phyloP scores from a whole-genome alignment of 2,329 filamentous ascomycete species.

The Chaetomium globosum region DNA sequence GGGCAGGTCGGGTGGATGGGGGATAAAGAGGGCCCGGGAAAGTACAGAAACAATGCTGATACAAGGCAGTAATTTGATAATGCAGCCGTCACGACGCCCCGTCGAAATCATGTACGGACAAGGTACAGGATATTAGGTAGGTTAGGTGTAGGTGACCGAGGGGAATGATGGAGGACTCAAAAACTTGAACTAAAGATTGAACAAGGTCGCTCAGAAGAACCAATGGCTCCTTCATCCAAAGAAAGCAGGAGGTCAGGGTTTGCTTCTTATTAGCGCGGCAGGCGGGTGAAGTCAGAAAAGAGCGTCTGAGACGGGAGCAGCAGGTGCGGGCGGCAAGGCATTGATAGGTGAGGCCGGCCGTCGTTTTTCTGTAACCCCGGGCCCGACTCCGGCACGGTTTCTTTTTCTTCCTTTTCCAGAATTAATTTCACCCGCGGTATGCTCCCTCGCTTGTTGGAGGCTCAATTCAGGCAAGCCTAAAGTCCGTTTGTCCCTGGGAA shows the following conservation, averaged over 20 bases:
- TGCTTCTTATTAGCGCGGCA: conserved; percentile 13
- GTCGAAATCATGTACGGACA: background rate
- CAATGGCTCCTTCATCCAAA: background rate
- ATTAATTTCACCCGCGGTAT: conserved; percentile 19
- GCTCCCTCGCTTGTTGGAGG: conserved; percentile 19
- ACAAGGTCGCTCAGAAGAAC: conserved; percentile 1
- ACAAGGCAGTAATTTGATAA: conserved; percentile 2
- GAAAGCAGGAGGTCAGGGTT: conserved; percentile 1
- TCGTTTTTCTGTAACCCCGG: conserved; percentile 5
- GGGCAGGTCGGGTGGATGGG: background rate
- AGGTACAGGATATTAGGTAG: background rate
- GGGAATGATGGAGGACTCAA: background rate
- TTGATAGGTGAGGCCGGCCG: conserved; percentile 6
- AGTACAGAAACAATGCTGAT: conserved; percentile 12
- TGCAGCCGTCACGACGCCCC: background rate
- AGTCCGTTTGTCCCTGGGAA: conserved; percentile 15
- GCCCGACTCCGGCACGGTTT: conserved; percentile 12
- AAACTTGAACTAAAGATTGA: background rate
- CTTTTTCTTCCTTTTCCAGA: conserved; percentile 15
- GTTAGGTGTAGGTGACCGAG: background rate
- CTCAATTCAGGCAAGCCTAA: conserved; percentile 25
- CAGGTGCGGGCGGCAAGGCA: background rate
- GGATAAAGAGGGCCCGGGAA: conserved; percentile 1
- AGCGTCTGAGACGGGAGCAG: background rate
- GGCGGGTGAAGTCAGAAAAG: conserved; percentile 13